These are phyloP conservation scores for Ormosia semicastrata DNA, from an alignment of 306 rosid species.

Conservation along the genomic window DNA sequence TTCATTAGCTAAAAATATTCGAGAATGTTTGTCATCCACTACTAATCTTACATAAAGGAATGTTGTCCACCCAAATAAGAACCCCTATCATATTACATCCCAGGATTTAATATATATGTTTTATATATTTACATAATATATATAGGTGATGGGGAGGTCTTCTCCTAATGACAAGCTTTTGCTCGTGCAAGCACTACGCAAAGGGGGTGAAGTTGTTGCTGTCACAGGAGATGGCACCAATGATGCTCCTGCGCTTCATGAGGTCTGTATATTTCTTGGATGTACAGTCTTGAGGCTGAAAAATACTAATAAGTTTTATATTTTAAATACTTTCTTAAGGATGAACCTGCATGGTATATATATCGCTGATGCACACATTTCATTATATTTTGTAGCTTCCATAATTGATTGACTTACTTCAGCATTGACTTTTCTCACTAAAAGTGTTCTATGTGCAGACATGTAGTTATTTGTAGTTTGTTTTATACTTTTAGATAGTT, in stretches of 20 bases:
- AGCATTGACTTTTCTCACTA: neutral
- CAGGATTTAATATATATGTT: neutral
- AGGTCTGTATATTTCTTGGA: conserved; percentile 64
- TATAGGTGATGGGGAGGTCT: conserved; percentile 97
- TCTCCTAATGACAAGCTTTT: conserved; percentile 98
- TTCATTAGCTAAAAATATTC: conserved; percentile 23
- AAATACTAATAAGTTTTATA: neutral
- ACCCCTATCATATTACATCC: neutral
- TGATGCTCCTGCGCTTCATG: conserved; percentile 99
- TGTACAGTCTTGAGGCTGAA: neutral
- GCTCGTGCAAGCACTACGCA: conserved; percentile 97
- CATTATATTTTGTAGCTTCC: neutral
- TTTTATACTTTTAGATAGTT: neutral
- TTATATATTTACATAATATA: conserved; percentile 18
- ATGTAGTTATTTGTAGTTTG: conserved; percentile 12
- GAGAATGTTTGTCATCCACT: neutral
- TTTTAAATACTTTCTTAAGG: neutral
- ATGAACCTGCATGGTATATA: neutral
- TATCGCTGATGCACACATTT: neutral
- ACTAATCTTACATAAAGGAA: conserved; percentile 8
- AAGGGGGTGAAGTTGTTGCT: conserved; percentile 91
- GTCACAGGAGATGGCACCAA: conserved; percentile 99
- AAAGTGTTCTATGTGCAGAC: conserved; percentile 11
- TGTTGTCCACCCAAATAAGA: neutral
- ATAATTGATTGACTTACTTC: neutral